Base-by-base conservation (phyloP, 2,329 filamentous ascomycete species). In the Xylariaceae sp. region DNA sequence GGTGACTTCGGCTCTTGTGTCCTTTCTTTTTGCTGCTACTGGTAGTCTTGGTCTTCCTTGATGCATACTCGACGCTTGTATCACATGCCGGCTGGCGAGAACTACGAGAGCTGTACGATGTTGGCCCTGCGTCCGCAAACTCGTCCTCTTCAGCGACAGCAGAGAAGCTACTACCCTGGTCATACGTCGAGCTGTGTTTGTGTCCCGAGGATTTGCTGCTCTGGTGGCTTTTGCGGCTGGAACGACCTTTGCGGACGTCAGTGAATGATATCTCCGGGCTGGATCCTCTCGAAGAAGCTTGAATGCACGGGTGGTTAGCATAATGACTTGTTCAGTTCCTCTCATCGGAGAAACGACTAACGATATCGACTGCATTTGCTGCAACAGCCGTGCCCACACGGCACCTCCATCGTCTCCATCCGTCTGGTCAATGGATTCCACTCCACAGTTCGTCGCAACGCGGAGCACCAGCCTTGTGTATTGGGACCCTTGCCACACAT, bases 371-470 rank as follows among this genome's bases (percentile, higher is more conserved):
- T 68, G 50, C 76, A 79, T 21, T 68, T 66, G 42, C 64, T 67
- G 55, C 76, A 80, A 53, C 75, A 79, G 12, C 72, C 73, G 48
- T 80, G 76, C 42, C 75, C 73, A 45, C 76, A 80, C 2, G 67
- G 65, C 21, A 62, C 62, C 43, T 71, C 64, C 37, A 68, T 58
- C 17, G 64, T 57, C 43, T 73, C 69, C 17, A 61, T 52, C 10
- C 58, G 49, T 17, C 52, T 41, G 21, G 54, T 59, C 20, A 54
- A 41, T 14, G 54, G 55, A 33, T 62, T 61, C 49, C 52, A 57
- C 21, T 56, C 51, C 47, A 55, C 42, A 40, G 45, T 47, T 14
- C 44, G 49, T 37, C 59, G 61, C 11, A 64, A 60, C 50, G 68
- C 69, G 8, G 65, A 68, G 57, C 77, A 80, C 76, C 76, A 80